Conservation (phyloP, 2,329 filamentous ascomycete species). For the Lecanicillium sp. region DNA sequence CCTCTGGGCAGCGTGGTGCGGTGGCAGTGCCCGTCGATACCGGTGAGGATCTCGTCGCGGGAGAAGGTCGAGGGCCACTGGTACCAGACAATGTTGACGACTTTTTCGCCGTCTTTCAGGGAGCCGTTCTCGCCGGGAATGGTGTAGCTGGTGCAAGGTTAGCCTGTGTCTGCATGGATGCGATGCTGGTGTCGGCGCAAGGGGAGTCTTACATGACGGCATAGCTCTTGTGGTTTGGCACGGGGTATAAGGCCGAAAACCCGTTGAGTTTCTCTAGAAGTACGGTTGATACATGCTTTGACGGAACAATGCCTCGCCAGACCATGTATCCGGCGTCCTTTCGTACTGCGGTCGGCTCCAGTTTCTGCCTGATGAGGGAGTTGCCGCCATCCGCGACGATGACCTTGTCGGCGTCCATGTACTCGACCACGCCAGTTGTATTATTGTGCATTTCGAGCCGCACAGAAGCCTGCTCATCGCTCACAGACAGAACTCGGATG, state of each 20-base stretch:
- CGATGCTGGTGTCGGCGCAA: neutral
- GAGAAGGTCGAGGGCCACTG: neutral
- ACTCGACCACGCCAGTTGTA: neutral
- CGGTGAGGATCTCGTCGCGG: neutral
- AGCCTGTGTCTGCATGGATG: neutral
- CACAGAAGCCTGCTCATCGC: neutral
- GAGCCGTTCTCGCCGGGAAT: neutral
- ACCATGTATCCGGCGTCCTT: neutral
- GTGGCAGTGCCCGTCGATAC: neutral
- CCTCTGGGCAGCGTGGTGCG: slow-evolving; percentile 2
- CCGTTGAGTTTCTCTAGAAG: neutral
- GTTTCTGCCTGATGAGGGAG: neutral
- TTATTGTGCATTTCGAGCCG: neutral
- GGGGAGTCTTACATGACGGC: neutral
- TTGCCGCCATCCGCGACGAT: neutral
- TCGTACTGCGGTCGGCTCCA: neutral
- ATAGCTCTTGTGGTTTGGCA: neutral
- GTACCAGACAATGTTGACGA: slow-evolving; percentile 1
- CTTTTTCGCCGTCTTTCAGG: neutral
- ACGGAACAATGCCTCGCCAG: neutral
- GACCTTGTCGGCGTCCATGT: neutral
- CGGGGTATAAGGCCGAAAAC: neutral
- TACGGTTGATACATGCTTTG: neutral
- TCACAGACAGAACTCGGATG: neutral
- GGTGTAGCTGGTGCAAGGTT: neutral